A percentile compares a stretch with the other conserved stretches of the same genome.
These are phyloP conservation scores for Schizothecium vesticola DNA, from an alignment of 495 filamentous ascomycete genomes.

Conservation along the genomic window DNA sequence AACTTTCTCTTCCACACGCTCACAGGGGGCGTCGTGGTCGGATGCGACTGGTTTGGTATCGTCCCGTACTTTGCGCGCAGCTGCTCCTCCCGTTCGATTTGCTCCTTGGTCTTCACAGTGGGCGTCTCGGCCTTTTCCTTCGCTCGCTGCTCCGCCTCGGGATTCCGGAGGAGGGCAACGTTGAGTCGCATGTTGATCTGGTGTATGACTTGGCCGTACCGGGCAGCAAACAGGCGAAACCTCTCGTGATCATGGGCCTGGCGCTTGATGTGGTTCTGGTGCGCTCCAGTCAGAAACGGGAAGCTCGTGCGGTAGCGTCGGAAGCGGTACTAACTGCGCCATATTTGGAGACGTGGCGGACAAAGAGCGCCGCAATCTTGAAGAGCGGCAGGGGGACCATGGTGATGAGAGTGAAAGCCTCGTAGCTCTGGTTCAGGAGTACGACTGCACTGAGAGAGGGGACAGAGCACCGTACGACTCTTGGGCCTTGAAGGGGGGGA, in stretches of 20 bases:
- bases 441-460: not conserved
- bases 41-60: constrained; percentile 31
- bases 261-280: constrained; percentile 83
- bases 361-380: constrained; percentile 44
- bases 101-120: constrained; percentile 74
- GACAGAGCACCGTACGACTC: not conserved
- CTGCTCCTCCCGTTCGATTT: constrained; percentile 58
- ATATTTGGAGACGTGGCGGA: constrained; percentile 56
- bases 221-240: constrained; percentile 73
- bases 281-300: not conserved
- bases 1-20: constrained; percentile 50
- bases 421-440: not conserved
- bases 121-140: constrained; percentile 65
- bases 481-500: not conserved
- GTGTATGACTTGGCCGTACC: constrained; percentile 71
- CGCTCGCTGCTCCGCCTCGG: constrained; percentile 52
- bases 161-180: constrained; percentile 77
- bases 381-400: constrained; percentile 51
- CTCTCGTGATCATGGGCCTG: constrained; percentile 92
- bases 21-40: constrained; percentile 28
- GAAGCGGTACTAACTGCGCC: constrained; percentile 40
- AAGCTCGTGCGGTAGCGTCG: constrained; percentile 5
- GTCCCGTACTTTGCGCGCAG: constrained; percentile 40
- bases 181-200: constrained; percentile 90
- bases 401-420: constrained; percentile 7